Evolutionary conservation across 495 filamentous ascomycete genomes (phyloP), one percentile per base, ranked within the genome.

Genomic region (Podospora australis): DNA sequence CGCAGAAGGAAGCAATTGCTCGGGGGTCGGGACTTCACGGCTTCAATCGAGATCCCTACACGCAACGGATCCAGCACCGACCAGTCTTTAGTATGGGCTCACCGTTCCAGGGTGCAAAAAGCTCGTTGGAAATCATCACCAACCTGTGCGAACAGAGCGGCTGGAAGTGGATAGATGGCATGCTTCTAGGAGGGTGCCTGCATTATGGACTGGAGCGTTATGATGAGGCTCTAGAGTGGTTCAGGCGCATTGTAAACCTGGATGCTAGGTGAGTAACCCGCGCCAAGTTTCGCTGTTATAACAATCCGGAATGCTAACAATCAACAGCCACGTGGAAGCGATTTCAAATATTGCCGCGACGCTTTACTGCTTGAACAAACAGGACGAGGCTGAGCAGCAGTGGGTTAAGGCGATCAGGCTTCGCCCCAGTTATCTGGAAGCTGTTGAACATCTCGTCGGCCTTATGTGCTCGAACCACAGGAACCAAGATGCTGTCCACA

Each of bases 81-180:
- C 25, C 48, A 6, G 54, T 46, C 26, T 45, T 45, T 14, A 55
- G 65, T 10, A 34, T 52, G 29, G 34, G 32, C 13, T 66, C 68
- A 5, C 60, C 70, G 42, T 53, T 74, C 57, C 50, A 62, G n/a
- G 61, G 56, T 28, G 89, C 90, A 2, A 78, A 72, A 43, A 73
- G 78, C 13, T 85, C 89, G 26, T 66, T 96, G 30, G 85, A 92
- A 24, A 83, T 90, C 64, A 70, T 98, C 9, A 85, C 81, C 23
- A 80, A 80, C 54, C 69, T 96, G 21, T 95, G 90, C 64, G 81
- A 82, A 55, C 86, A 95, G 57, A 91, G 88, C 60, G 78, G 77
- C 13, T 95, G 91, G 89, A 79, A 83, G 55, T 98, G 92, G 92
- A 80, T 91, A 46, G 91, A 97, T 64, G 92, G 94, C 13, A 95